Evolutionary conservation across 139 green algal species (phyloP), one percentile per base, ranked within the genome.

Genomic region (Chlorella sp.): DNA sequence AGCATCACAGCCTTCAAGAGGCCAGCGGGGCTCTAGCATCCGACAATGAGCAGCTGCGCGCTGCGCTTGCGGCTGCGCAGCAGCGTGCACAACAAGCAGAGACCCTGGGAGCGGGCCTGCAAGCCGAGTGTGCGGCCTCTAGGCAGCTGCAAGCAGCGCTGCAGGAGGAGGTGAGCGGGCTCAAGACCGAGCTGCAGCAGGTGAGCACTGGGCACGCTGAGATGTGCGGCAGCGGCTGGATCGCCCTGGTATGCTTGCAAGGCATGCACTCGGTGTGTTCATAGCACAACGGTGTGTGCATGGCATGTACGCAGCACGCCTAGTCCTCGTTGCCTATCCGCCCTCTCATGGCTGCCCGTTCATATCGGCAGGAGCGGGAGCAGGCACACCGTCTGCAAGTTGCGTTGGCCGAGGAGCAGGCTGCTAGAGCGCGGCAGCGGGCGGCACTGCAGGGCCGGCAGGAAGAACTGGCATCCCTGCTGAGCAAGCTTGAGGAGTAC

Each of bases 361-460:
- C 34, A 9, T 2, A 11, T 17, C 76, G n/a, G 56, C 38, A 85
- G 65, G 80, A 85, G 80, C 36, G 67, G n/a, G 80, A 83, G 80
- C 46, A 68, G n/a, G 78, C 62, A 48, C 67, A 69, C n/a, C 46
- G 36, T 16, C 43, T 78, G 36, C 41, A 79, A 36, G 19, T 34
- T 0, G 34, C 46, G 8, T 48, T 85, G 67, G 19, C 48, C 24
- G 80, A 85, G n/a, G 80, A 77, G 65, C 80, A 36, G 67, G 34
- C 51, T 26, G 46, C n/a, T 36, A 36, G 44, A 16, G 17, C 44
- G 32, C 40, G 28, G 11, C 46, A 40, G 34, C n/a, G 68, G 17
- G 67, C 65, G 36, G 67, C 48, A 3, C 41, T 70, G 28, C 65
- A 85, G 80, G 80, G 34, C 28, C 43, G 26, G 34, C 22, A 13